Base-by-base conservation (phyloP, 2,329 filamentous ascomycete species). In the Aspergillus neoniger region DNA sequence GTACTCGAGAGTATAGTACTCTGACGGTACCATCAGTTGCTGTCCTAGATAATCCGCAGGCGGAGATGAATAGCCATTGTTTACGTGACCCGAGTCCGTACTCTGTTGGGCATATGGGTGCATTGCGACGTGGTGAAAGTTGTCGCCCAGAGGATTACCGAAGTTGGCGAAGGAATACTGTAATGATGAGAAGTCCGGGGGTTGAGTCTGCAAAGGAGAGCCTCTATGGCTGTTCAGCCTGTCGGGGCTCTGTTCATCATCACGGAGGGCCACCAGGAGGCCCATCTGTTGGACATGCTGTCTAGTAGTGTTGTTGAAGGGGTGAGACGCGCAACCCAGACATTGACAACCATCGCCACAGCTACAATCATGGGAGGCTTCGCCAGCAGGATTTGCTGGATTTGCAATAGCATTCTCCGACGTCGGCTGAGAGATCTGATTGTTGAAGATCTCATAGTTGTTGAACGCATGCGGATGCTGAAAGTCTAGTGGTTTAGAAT, bases 331-430 rank as follows among this genome's bases (percentile, higher is more conserved):
- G 66, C 80, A 82, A 15, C 77, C 79, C 30, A 81, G 63, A 63
- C 80, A 82, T 62, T 80, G 74, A 58, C 80, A 82, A 6, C 71
- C 71, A 52, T 80, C 76, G 21, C 80, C 79, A 62, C 79, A 81
- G 44, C 68, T 70, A 60, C 79, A 81, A 8, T 73, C 71, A 63
- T 76, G 71, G 12, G 64, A 68, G n/a, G 68, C 56, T 17, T 73
- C 68, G 9, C 61, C 59, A 5, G 51, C 52, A 10, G 65, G 55
- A 19, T 60, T 57, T 52, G 47, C 53, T 32, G 55, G 39, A 32
- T 52, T 38, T 32, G 55, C 59, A 55, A 63, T 63, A 49, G 60
- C 52, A 25, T 57, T 19, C 36, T 51, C 19, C 59, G 57, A 30
- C 28, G 59, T 23, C 12, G 65, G 62, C 12, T 65, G 59, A 30